Conservation (phyloP, 495 filamentous ascomycete genomes). For the Xylaria palmicola region DNA sequence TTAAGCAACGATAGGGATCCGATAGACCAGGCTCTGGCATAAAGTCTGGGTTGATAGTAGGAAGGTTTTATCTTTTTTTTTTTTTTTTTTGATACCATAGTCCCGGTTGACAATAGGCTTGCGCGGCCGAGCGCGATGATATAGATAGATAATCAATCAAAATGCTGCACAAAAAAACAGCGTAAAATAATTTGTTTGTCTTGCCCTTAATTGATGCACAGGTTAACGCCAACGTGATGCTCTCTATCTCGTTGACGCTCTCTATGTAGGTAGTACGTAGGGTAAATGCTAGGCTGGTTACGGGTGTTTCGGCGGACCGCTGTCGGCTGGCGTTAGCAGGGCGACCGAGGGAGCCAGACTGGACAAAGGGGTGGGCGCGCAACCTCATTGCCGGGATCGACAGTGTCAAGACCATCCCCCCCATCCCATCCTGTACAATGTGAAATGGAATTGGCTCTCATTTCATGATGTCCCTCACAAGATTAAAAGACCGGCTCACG, state of each 20-base stretch:
- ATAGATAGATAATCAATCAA: no score
- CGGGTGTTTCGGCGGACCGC: slow-evolving; percentile 4
- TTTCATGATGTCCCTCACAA: slow-evolving; percentile 13
- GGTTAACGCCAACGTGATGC: no score
- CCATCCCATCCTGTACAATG: not conserved
- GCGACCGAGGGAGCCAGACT: not conserved
- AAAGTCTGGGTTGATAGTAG: slow-evolving; percentile 11
- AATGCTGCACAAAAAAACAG: no score
- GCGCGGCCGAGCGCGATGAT: no score
- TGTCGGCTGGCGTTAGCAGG: not conserved
- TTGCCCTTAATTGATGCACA: no score
- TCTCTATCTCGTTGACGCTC: no score
- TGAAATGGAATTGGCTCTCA: slow-evolving; percentile 1
- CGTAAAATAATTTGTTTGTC: no score
- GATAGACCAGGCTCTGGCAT: slow-evolving; percentile 19
- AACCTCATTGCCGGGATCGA: not conserved
- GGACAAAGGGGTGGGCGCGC: not conserved
- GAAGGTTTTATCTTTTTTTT: not conserved
- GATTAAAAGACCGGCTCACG: slow-evolving; percentile 3
- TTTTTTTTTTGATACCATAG: slow-evolving; percentile 16
- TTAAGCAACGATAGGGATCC: slow-evolving; percentile 15
- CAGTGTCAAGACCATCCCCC: not conserved
- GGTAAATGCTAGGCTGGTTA: no score
- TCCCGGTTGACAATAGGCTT: slow-evolving; percentile 9
- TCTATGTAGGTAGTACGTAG: no score